phyloP scores from a whole-genome alignment of 345 rosid species.

The Carallia brachiata region DNA sequence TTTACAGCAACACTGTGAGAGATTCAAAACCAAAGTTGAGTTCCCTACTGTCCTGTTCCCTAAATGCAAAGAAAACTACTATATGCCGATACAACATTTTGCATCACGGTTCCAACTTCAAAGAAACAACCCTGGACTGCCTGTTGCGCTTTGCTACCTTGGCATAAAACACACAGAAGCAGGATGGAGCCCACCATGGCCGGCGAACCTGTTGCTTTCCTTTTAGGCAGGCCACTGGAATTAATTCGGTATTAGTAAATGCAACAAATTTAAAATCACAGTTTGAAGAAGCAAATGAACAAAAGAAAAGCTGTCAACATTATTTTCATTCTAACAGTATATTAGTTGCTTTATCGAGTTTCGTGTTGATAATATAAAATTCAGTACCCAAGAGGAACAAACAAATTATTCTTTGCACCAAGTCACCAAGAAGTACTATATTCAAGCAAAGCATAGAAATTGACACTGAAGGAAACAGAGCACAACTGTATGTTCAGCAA shows the following conservation, averaged over 20 bases:
- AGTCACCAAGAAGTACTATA: too few species aligned
- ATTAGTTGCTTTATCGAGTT: too few species aligned
- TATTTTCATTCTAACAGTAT: too few species aligned
- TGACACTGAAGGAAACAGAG: too few species aligned
- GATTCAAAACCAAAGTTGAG: conserved; percentile 24
- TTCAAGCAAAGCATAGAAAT: too few species aligned
- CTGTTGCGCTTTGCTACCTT: conserved; percentile 93
- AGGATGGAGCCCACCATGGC: conserved; percentile 99
- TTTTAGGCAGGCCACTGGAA: conserved; percentile 91
- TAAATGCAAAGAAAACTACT: conserved; percentile 44
- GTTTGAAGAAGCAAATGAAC: neutral
- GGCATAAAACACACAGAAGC: conserved; percentile 72
- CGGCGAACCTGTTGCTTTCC: conserved; percentile 92
- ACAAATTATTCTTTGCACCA: too few species aligned
- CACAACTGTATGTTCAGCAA: too few species aligned
- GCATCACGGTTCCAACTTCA: conserved; percentile 92
- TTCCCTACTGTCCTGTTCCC: conserved; percentile 28
- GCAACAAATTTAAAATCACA: neutral
- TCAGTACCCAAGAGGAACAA: too few species aligned
- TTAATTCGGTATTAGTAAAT: conserved; percentile 13
- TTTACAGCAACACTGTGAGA: conserved; percentile 27
- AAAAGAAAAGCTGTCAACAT: neutral
- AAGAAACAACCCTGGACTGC: conserved; percentile 90
- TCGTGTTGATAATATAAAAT: too few species aligned
- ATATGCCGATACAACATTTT: conserved; percentile 45